Conservation (phyloP, 2,329 filamentous ascomycete species). For the Talaromyces albobiverticillius region DNA sequence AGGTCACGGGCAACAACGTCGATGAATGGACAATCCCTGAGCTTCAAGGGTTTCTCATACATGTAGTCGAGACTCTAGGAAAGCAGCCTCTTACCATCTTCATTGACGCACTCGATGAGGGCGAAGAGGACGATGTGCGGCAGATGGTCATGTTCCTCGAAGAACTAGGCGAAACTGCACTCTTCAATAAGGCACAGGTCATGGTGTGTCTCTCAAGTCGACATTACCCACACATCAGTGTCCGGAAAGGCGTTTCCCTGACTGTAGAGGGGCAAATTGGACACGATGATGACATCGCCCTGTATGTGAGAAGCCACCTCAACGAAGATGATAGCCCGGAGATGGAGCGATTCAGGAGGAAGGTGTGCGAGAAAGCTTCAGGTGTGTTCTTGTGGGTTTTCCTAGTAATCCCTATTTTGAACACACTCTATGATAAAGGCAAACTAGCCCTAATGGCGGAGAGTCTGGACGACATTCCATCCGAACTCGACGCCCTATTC, state of each 20-base stretch:
- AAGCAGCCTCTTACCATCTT: slow-evolving; percentile 18
- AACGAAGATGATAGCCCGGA: background rate
- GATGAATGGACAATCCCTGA: slow-evolving; percentile 12
- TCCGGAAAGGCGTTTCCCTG: slow-evolving; percentile 12
- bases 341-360: background rate
- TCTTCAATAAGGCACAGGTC: background rate
- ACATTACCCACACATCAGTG: slow-evolving; percentile 18
- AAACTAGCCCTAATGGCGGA: slow-evolving; percentile 3
- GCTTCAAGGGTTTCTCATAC: slow-evolving; percentile 19
- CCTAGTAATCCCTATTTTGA: background rate
- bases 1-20: background rate
- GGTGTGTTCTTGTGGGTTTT: slow-evolving; percentile 3
- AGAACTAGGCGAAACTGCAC: slow-evolving; percentile 8
- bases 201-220: slow-evolving; percentile 19
- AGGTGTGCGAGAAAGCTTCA: background rate
- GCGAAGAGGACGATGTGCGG: slow-evolving; percentile 15
- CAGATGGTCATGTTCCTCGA: slow-evolving; percentile 17
- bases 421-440: background rate
- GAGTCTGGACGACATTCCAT: slow-evolving; percentile 34
- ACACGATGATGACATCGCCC: slow-evolving; percentile 14
- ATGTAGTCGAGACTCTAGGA: slow-evolving; percentile 18
- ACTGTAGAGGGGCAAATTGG: slow-evolving; percentile 14
- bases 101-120: slow-evolving; percentile 22
- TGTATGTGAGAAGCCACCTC: slow-evolving; percentile 7
- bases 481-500: slow-evolving; percentile 16